phyloP scores from a whole-genome alignment of 495 filamentous ascomycete species.

The Aspergillus haitiensis region DNA sequence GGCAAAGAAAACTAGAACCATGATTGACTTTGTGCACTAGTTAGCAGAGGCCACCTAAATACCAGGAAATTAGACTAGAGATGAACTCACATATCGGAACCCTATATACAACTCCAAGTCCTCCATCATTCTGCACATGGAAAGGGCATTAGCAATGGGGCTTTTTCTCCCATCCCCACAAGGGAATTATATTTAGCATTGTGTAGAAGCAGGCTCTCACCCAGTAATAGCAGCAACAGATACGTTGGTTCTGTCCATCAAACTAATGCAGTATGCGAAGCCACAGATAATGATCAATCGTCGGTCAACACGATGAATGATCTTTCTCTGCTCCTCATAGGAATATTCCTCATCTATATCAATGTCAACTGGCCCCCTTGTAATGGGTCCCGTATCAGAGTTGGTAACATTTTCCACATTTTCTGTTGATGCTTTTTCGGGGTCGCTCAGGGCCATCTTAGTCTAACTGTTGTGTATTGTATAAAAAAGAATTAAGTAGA shows the following conservation, averaged over 20 bases:
- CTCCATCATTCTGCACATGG: slow-evolving; percentile 11
- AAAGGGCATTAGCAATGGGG: too few species aligned
- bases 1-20: slow-evolving; percentile 28
- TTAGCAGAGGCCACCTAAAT: not conserved
- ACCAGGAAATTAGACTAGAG: not conserved
- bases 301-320: slow-evolving; percentile 22
- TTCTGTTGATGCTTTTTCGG: too few species aligned
- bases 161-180: too few species aligned
- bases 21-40: slow-evolving; percentile 18
- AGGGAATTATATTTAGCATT: too few species aligned
- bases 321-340: slow-evolving; percentile 20
- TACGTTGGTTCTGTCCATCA: slow-evolving; percentile 25
- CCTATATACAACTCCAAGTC: slow-evolving; percentile 21
- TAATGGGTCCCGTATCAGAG: too few species aligned
- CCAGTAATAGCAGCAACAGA: slow-evolving; percentile 22
- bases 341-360: slow-evolving; percentile 16
- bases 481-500: too few species aligned
- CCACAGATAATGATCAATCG: slow-evolving; percentile 26
- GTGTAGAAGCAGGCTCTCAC: too few species aligned
- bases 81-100: slow-evolving; percentile 22
- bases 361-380: too few species aligned
- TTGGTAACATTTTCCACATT: too few species aligned
- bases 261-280: slow-evolving; percentile 21
- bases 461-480: too few species aligned
- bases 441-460: too few species aligned